Evolutionary conservation across 371 early-diverging fungal genomes (phyloP).

Genomic region (Rhizomucor miehei): DNA sequence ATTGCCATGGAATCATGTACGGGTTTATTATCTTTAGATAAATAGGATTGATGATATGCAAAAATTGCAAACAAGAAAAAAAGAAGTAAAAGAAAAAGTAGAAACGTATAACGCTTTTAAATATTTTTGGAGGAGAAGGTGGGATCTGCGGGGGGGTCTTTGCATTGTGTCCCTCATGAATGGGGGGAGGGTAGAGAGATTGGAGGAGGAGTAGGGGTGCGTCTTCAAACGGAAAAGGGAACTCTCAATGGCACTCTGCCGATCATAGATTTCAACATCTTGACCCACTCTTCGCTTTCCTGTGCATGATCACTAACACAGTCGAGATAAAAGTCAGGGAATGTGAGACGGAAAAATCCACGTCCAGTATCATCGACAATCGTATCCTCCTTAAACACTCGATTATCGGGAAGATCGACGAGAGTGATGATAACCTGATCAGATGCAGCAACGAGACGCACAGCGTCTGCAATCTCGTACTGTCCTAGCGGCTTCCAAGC

Average conservation of each 20-base stretch:
- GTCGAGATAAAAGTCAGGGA: slow-evolving; percentile 37
- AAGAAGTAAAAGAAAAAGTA: slow-evolving; percentile 4
- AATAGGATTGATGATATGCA: neutral
- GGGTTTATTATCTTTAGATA: neutral
- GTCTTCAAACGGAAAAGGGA: slow-evolving; percentile 15
- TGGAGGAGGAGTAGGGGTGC: too few species aligned
- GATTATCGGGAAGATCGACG: slow-evolving; percentile 22
- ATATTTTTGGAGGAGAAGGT: too few species aligned
- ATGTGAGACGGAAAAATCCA: slow-evolving; percentile 39
- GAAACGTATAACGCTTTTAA: too few species aligned
- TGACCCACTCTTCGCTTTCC: slow-evolving; percentile 49
- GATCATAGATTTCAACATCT: slow-evolving; percentile 40
- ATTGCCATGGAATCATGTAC: neutral
- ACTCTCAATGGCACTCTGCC: slow-evolving; percentile 39
- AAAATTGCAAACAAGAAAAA: neutral
- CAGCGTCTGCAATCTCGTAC: slow-evolving; percentile 40
- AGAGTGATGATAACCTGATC: slow-evolving; percentile 41
- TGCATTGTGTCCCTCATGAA: too few species aligned
- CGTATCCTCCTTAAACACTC: slow-evolving; percentile 21
- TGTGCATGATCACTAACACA: slow-evolving; percentile 35
- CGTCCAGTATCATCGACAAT: slow-evolving; percentile 27
- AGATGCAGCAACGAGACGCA: slow-evolving; percentile 34
- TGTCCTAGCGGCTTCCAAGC: slow-evolving; percentile 20
- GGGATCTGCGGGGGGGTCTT: too few species aligned
- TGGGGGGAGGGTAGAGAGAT: too few species aligned